These are phyloP conservation scores for Tolypocladium nubicola DNA, from an alignment of 2,329 filamentous ascomycete genomes.

Conservation along the genomic window DNA sequence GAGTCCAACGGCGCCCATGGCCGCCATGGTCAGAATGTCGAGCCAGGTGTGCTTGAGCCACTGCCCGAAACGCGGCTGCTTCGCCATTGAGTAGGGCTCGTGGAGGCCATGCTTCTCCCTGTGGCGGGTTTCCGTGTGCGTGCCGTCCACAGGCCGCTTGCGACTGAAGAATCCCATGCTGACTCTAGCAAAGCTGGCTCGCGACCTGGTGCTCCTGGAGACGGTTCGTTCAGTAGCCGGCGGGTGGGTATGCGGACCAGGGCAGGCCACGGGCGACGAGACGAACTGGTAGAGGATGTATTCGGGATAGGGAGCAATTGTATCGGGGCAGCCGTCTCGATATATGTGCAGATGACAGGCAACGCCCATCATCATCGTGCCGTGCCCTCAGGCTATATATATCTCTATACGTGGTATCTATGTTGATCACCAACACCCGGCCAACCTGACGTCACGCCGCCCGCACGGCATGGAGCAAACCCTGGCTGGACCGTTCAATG, in stretches of 20 bases:
- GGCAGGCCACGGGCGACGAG: neutral
- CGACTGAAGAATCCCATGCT: neutral
- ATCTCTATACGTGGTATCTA: too few species aligned
- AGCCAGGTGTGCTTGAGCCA: conserved; percentile 60
- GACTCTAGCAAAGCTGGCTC: neutral
- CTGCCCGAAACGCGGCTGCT: conserved; percentile 51
- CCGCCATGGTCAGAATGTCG: conserved; percentile 56
- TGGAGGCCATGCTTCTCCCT: neutral
- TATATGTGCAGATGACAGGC: neutral
- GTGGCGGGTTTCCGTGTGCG: neutral
- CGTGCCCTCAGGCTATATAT: neutral
- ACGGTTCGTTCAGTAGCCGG: neutral
- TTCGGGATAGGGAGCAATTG: neutral
- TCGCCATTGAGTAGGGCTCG: conserved; percentile 31
- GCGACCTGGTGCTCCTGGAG: neutral
- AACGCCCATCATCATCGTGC: neutral
- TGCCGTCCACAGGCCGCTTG: neutral
- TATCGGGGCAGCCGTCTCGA: neutral
- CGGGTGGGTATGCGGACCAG: neutral
- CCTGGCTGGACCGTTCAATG: neutral
- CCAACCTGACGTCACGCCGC: neutral
- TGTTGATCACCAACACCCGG: neutral
- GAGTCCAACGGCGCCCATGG: conserved; percentile 55
- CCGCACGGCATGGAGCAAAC: neutral
- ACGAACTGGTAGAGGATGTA: neutral